phyloP scores from a whole-genome alignment of 1,284 basidiomycete species.

The Heterobasidion irregulare region DNA sequence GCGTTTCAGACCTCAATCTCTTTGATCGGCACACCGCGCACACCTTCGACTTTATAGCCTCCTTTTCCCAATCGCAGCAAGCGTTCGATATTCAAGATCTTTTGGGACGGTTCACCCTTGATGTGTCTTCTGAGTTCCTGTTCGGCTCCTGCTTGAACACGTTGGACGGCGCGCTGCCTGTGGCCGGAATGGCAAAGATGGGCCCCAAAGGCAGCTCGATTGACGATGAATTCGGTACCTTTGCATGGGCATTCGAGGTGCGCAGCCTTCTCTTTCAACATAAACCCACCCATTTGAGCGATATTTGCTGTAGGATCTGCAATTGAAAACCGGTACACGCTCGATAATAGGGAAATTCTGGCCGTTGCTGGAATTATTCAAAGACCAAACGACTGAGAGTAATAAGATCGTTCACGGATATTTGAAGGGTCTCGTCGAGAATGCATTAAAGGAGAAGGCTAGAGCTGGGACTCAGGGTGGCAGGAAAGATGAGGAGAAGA shows the following conservation, averaged over 20 bases:
- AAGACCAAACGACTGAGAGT: conserved; percentile 46
- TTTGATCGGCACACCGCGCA: conserved; percentile 44
- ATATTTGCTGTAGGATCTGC: conserved; percentile 25
- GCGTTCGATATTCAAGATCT: conserved; percentile 57
- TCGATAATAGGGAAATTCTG: conserved; percentile 52
- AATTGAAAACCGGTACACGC: conserved; percentile 45
- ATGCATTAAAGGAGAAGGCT: conserved; percentile 38
- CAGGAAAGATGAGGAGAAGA: conserved; percentile 25
- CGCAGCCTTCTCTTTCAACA: neutral
- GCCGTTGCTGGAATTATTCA: conserved; percentile 58
- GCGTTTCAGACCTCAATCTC: conserved; percentile 52
- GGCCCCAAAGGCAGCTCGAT: conserved; percentile 51
- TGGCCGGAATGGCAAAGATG: conserved; percentile 32
- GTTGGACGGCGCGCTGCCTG: conserved; percentile 40
- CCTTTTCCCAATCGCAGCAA: conserved; percentile 22
- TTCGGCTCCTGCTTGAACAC: conserved; percentile 57
- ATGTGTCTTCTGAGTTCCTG: conserved; percentile 62
- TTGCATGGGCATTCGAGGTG: conserved; percentile 50
- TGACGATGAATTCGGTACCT: conserved; percentile 48
- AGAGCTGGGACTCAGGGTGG: conserved; percentile 12
- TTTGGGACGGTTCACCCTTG: conserved; percentile 60
- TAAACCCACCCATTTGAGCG: neutral
- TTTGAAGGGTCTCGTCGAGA: conserved; percentile 53
- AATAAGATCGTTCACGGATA: conserved; percentile 45
- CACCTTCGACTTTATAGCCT: conserved; percentile 39